phyloP scores from a whole-genome alignment of 225 moss, liverwort and hornwort species.

The Sphagnum contortum region DNA sequence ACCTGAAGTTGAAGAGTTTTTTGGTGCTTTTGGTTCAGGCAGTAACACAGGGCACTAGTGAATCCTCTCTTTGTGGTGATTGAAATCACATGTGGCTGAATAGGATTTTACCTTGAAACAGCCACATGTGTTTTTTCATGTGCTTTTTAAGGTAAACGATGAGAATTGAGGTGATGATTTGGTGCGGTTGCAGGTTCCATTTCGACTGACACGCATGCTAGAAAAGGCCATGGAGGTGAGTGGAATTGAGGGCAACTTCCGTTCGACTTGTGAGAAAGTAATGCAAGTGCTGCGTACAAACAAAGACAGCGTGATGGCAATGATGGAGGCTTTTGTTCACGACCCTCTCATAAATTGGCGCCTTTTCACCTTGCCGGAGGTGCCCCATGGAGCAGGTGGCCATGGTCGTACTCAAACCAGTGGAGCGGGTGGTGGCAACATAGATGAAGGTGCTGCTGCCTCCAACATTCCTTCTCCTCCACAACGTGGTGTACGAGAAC shows the following conservation, averaged over 20 bases:
- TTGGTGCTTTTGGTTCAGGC: too few relatives aligned
- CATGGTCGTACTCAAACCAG: conserved; percentile 33
- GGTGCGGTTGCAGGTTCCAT: conserved; percentile 55
- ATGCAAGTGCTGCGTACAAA: conserved; percentile 98
- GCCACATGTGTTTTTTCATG: too few relatives aligned
- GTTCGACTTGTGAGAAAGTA: conserved; percentile 89
- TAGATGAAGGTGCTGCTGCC: conserved; percentile 51
- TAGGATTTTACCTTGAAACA: too few relatives aligned
- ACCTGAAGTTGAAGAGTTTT: too few relatives aligned
- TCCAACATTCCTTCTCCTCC: conserved; percentile 75
- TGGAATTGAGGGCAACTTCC: conserved; percentile 97
- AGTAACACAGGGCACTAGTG: too few relatives aligned
- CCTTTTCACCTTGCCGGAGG: conserved; percentile 74
- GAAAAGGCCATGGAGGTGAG: conserved; percentile 99
- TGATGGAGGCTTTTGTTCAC: conserved; percentile 99
- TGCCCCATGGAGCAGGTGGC: conserved; percentile 42
- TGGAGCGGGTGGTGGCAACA: conserved; percentile 27
- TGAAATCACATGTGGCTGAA: too few relatives aligned
- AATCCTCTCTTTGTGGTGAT: too few relatives aligned
- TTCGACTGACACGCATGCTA: conserved; percentile 96
- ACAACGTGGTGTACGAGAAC: conserved; percentile 71
- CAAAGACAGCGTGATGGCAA: conserved; percentile 98
- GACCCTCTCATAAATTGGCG: conserved; percentile 99
- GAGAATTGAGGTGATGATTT: too few relatives aligned
- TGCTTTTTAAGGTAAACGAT: too few relatives aligned